Percentiles rank a stretch among this genome's conserved stretches.
Conservation (phyloP, 2,329 filamentous ascomycete genomes). For the Ophiostoma australiae region DNA sequence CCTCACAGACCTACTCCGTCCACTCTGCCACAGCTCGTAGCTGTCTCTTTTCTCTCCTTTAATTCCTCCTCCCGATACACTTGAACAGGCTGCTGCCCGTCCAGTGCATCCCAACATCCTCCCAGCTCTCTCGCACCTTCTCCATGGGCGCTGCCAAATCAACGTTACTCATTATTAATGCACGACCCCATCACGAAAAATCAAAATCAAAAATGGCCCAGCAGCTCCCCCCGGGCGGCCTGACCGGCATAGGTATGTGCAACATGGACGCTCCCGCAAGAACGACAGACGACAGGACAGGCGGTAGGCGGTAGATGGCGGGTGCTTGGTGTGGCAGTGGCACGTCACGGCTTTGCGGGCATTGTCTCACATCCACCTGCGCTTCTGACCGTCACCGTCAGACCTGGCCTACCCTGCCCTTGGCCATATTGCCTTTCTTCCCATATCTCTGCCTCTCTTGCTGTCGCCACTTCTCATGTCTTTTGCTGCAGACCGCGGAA, state of each 20-base stretch:
- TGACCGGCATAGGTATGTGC: slow-evolving; percentile 42
- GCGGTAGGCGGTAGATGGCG: not conserved
- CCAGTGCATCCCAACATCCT: not conserved
- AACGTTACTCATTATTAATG: slow-evolving; percentile 24
- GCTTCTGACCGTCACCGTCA: not conserved
- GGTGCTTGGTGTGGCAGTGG: slow-evolving; percentile 10
- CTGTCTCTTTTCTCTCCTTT: not conserved
- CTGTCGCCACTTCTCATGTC: not conserved
- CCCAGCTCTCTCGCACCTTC: not conserved
- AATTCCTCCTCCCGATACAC: not conserved
- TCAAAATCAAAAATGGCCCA: slow-evolving; percentile 26
- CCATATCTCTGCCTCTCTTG: not conserved
- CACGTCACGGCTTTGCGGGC: slow-evolving; percentile 17
- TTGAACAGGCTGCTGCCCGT: not conserved
- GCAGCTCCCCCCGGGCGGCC: slow-evolving; percentile 31
- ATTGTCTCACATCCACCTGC: slow-evolving; percentile 14
- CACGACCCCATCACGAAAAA: slow-evolving; percentile 22
- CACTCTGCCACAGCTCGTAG: not conserved
- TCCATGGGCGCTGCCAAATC: slow-evolving; percentile 29
- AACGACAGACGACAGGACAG: not conserved
- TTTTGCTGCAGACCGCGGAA: not conserved
- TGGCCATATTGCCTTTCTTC: too few species aligned
- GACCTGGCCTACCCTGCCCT: not conserved
- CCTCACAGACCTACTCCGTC: not conserved
- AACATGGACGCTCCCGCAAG: slow-evolving; percentile 17